These are phyloP conservation scores for Boletus edulis DNA, from an alignment of 768 basidiomycete genomes.

Conservation along the genomic window DNA sequence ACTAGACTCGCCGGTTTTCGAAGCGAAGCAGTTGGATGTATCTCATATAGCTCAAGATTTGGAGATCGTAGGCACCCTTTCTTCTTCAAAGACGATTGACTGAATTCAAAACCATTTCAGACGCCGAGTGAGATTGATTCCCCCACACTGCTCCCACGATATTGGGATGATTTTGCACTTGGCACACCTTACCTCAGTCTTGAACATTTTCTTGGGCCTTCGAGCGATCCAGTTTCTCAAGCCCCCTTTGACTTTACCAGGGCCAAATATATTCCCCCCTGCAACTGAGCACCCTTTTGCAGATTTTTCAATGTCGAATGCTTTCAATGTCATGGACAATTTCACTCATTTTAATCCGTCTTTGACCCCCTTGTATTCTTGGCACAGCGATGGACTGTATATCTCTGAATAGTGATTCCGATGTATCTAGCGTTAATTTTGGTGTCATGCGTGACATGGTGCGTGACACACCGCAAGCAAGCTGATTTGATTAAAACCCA, in stretches of 20 bases:
- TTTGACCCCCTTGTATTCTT: not conserved
- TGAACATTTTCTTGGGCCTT: not conserved
- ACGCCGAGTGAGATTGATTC: conserved; percentile 26
- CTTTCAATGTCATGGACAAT: not conserved
- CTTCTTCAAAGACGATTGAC: not conserved
- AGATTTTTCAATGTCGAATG: not conserved
- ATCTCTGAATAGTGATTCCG: not conserved
- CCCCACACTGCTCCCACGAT: not conserved
- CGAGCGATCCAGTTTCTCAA: not conserved
- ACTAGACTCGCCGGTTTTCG: conserved; percentile 23
- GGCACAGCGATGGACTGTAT: not conserved
- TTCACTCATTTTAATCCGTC: conserved; percentile 1
- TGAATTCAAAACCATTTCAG: conserved; percentile 17
- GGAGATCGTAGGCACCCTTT: conserved; percentile 26
- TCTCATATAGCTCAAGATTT: conserved; percentile 23
- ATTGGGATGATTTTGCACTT: not conserved
- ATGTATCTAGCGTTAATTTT: not conserved
- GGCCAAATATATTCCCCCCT: not conserved
- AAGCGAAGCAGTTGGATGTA: conserved; percentile 19
- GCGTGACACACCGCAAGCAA: not conserved
- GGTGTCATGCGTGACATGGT: not conserved
- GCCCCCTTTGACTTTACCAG: not conserved
- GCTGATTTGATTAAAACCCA: not conserved
- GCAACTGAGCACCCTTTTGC: not conserved
- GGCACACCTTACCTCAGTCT: not conserved